phyloP scores from a whole-genome alignment of 2,329 filamentous ascomycete genomes.

The Penicillium brevicompactum region DNA sequence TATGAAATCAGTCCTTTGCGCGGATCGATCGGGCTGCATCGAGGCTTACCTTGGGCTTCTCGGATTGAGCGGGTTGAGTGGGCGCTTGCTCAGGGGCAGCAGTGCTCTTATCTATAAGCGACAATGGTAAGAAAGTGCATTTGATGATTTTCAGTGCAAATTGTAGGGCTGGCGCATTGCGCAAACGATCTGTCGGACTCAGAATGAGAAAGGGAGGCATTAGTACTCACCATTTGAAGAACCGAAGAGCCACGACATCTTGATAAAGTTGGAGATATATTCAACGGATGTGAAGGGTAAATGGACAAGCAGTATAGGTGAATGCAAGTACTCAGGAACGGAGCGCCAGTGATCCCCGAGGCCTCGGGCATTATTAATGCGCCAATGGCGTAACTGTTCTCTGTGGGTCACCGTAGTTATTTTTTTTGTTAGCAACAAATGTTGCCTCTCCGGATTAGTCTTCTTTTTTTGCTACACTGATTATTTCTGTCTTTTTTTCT shows the following conservation, averaged over 20 bases:
- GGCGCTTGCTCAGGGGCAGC: conserved; percentile 22
- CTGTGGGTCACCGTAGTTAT: conserved; percentile 21
- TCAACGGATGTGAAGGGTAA: background rate
- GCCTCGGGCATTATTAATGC: conserved; percentile 24
- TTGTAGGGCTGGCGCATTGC: conserved; percentile 14
- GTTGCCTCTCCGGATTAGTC: conserved; percentile 13
- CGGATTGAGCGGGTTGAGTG: conserved; percentile 26
- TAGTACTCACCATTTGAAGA: conserved; percentile 35
- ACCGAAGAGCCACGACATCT: conserved; percentile 41
- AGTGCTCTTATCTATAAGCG: conserved; percentile 22
- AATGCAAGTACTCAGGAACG: background rate
- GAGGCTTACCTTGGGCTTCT: conserved; percentile 42
- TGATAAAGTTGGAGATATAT: conserved; percentile 2
- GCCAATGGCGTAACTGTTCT: conserved; percentile 21
- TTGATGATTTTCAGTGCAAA: background rate
- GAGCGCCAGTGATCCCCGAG: background rate
- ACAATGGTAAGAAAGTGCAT: conserved; percentile 10
- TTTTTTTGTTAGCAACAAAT: conserved; percentile 23
- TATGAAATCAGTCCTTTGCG: conserved; percentile 3
- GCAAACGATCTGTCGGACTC: conserved; percentile 5
- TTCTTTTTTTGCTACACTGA: conserved; percentile 11
- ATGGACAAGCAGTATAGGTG: background rate
- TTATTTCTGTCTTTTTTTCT: conserved; percentile 2
- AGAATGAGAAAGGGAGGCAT: background rate
- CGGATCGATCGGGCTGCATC: background rate